Evolutionary conservation across 257 asterid species (phyloP), one percentile per base, ranked within the genome.

Genomic region (Lavandula angustifolia): DNA sequence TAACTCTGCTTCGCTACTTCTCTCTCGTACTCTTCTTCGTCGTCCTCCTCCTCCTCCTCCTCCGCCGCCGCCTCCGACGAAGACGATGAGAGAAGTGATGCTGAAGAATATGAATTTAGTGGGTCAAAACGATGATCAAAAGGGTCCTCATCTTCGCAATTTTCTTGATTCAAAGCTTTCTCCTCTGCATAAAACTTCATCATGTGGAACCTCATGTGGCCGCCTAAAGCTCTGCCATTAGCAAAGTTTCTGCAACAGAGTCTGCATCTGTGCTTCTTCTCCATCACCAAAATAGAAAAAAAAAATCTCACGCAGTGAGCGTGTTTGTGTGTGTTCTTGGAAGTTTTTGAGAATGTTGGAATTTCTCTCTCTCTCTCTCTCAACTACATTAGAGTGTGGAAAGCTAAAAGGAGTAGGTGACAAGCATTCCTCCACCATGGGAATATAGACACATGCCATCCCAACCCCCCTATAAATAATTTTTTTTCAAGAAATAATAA

Each of bases 161-260:
- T 66, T 1, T 67, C 74, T 22, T 67, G 75, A 43, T 69, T 53
- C 5, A 37, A 34, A 22, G 31, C 59, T 14, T 14, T 37, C 29
- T 50, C 49, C 2, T 42, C 49, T 6, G 72, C 59, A 3, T 69
- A 62, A 7, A 67, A 63, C 56, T 76, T 76, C 87, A 78, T 76
- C 82, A 81, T 73, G 76, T 92, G 98, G 47, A 92, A 92, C 85
- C 95, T 92, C 98, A 87, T 85, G 78, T 92, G 98, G 7, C 96
- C 95, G 32, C 98, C 98, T 5, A 92, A 58, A 73, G 98, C 95
- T 72, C 85, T 85, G 0, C 98, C 97, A 75, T 80, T 85, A n/a
- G 73, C 75, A 32, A 89, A 92, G 29, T 40, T 80, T 60, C 86
- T 78, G 40, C 62, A 79, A 69, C 99, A 92, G 33, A 89, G 76